Evolutionary conservation across 148 eudicot genomes (phyloP), one percentile per base, ranked within the genome.

Genomic region (Rhododendron griersonianum): DNA sequence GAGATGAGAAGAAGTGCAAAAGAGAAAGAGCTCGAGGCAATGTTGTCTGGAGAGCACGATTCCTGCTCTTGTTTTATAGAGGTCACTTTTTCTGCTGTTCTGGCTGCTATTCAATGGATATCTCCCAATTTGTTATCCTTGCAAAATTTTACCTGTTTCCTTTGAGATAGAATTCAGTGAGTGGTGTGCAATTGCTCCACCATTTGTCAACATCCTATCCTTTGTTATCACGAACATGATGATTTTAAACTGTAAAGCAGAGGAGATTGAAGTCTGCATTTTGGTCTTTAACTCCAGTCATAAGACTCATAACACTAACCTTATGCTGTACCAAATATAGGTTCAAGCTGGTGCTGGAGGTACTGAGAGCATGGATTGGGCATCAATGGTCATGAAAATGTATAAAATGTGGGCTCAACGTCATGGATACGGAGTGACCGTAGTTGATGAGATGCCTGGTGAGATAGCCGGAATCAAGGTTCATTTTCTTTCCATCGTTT

Each of bases 261-360:
- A 47, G 59, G 1, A 7, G 23, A 53, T 30, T 51, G 83, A 51
- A 53, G 8, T 50, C 41, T 80, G 41, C 37, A 9, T 21, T 71
- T 73, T 37, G 18, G 4, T 39, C 23, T 65, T 65, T 13, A 59
- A 33, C 69, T 28, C 65, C 35, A 80, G 44, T 53, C 57, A 2
- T 14, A 14, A 53, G 57, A 53, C 4, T 79, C 59, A 15, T 21
- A 45, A 21, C 39, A 23, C 21, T 74, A 21, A 71, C 30, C 15
- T 59, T 59, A 41, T 65, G 76, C 67, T 73, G 25, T 65, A 61
- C 37, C 18, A 67, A 67, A 80, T 91, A 75, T 83, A 98, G 99
- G 99, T 98, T 83, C 99, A 98, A 89, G 98, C 98, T 80, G 99
- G 99, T 85, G 98, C 98, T 28, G 99, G 99, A 74, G 99, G 99